Evolutionary conservation across 768 basidiomycete genomes (phyloP).

Genomic region (Gymnopilus junonius): DNA sequence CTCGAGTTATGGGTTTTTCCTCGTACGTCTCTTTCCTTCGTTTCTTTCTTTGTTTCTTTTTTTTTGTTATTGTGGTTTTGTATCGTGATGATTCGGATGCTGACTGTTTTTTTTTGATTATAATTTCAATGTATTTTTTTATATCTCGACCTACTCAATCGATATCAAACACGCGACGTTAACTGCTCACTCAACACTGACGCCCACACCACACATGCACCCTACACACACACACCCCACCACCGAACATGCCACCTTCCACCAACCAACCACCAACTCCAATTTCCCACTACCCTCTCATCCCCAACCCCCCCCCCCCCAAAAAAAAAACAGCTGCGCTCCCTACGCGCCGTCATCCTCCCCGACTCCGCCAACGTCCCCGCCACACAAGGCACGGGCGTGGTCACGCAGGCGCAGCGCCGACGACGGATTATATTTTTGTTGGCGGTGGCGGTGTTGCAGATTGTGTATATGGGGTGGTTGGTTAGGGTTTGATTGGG

Average conservation of each 20-base stretch:
- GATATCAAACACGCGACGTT: too few species aligned
- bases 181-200: too few species aligned
- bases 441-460: conserved; percentile 81
- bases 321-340: conserved; percentile 69
- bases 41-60: background rate
- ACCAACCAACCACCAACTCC: too few species aligned
- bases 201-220: too few species aligned
- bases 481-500: conserved; percentile 56
- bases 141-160: too few species aligned
- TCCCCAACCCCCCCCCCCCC: background rate
- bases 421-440: conserved; percentile 88
- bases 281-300: too few species aligned
- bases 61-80: too few species aligned
- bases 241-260: too few species aligned
- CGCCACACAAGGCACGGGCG: conserved; percentile 50
- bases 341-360: conserved; percentile 88
- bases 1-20: conserved; percentile 90
- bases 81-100: too few species aligned
- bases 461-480: conserved; percentile 86
- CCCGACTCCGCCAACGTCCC: conserved; percentile 66
- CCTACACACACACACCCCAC: too few species aligned
- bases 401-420: conserved; percentile 78
- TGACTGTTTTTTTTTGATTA: too few species aligned
- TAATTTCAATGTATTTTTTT: too few species aligned
- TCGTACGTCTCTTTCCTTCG: conserved; percentile 54